Conservation (phyloP, 371 early-diverging fungal genomes). For the Saksenaea oblongispora region DNA sequence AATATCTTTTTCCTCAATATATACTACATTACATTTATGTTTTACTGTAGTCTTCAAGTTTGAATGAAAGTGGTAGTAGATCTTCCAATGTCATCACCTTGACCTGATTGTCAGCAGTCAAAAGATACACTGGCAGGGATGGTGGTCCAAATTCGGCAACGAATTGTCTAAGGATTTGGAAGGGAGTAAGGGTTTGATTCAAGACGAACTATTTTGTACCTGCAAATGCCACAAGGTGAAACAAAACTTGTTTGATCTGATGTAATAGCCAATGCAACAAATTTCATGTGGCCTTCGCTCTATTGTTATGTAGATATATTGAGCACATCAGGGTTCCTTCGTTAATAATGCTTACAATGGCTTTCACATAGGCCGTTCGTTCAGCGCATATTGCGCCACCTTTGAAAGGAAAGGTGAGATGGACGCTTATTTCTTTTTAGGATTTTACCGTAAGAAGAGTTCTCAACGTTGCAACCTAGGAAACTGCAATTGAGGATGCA, state of each 20-base stretch:
- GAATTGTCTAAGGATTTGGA: slow-evolving; percentile 63
- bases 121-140: slow-evolving; percentile 57
- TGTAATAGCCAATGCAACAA: slow-evolving; percentile 67
- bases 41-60: slow-evolving; percentile 41
- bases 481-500: neutral
- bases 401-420: slow-evolving; percentile 22
- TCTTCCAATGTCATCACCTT: slow-evolving; percentile 51
- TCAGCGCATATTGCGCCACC: slow-evolving; percentile 83
- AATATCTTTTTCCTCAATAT: neutral
- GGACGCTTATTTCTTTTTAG: neutral
- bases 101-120: slow-evolving; percentile 56
- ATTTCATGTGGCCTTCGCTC: slow-evolving; percentile 71
- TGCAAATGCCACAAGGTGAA: slow-evolving; percentile 83
- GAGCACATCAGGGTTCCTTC: neutral
- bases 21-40: neutral
- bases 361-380: slow-evolving; percentile 81
- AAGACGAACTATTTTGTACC: slow-evolving; percentile 32
- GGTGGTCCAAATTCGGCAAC: slow-evolving; percentile 74
- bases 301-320: slow-evolving; percentile 13
- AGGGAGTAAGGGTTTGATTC: neutral
- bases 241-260: slow-evolving; percentile 57
- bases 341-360: slow-evolving; percentile 59
- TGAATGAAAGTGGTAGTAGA: slow-evolving; percentile 68
- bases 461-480: slow-evolving; percentile 84
- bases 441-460: slow-evolving; percentile 70